These are phyloP conservation scores for Terana coerulea DNA, from an alignment of 768 basidiomycete genomes.

Conservation along the genomic window DNA sequence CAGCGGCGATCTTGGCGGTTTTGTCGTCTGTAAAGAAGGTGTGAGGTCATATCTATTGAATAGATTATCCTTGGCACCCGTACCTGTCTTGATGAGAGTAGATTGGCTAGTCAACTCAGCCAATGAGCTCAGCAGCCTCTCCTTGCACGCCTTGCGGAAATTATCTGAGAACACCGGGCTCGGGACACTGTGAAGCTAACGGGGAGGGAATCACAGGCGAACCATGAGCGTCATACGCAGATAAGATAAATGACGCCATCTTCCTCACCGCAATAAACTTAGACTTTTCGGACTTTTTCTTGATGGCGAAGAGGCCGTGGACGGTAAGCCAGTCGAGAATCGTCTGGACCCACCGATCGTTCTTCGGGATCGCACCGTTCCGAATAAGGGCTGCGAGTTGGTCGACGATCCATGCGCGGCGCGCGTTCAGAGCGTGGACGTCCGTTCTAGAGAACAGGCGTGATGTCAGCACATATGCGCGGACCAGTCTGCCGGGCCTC, in stretches of 20 bases:
- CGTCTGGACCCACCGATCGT: slow-evolving; percentile 70
- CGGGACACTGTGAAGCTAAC: slow-evolving; percentile 58
- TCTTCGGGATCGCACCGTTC: slow-evolving; percentile 75
- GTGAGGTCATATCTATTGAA: background rate
- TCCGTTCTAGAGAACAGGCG: slow-evolving; percentile 34
- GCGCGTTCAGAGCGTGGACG: slow-evolving; percentile 44
- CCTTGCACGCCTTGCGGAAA: slow-evolving; percentile 62
- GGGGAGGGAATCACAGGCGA: slow-evolving; percentile 9
- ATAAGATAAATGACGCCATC: background rate
- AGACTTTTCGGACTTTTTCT: slow-evolving; percentile 70
- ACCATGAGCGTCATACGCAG: background rate
- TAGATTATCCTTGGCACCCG: slow-evolving; percentile 8
- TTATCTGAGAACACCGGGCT: slow-evolving; percentile 71
- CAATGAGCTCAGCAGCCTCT: slow-evolving; percentile 67
- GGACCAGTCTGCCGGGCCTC: no score
- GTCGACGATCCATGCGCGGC: slow-evolving; percentile 81
- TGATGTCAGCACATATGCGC: background rate
- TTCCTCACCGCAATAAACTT: slow-evolving; percentile 50
- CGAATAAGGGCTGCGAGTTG: slow-evolving; percentile 77
- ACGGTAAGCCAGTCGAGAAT: slow-evolving; percentile 81
- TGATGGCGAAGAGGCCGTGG: slow-evolving; percentile 75
- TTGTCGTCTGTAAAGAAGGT: slow-evolving; percentile 40
- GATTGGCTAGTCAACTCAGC: slow-evolving; percentile 67
- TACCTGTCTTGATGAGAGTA: slow-evolving; percentile 49
- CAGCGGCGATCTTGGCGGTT: slow-evolving; percentile 50